phyloP scores from a whole-genome alignment of 2,329 filamentous ascomycete species.

The Xylaria sp. region DNA sequence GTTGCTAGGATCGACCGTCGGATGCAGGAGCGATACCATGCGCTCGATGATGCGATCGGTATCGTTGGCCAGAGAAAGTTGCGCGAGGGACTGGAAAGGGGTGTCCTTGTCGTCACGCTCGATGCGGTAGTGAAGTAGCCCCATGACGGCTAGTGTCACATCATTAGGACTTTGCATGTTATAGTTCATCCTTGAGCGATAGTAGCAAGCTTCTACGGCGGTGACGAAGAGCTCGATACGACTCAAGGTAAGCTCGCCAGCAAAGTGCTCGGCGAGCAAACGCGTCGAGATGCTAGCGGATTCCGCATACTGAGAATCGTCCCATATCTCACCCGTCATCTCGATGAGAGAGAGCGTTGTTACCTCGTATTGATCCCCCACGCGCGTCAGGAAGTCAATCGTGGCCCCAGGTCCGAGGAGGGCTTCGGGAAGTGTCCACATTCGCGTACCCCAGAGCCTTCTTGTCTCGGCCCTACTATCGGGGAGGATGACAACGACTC shows the following conservation, averaged over 20 bases:
- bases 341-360: slow-evolving; percentile 30
- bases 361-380: slow-evolving; percentile 1
- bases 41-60: slow-evolving; percentile 41
- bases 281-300: slow-evolving; percentile 27
- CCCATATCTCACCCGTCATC: slow-evolving; percentile 35
- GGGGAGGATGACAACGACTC: slow-evolving; percentile 31
- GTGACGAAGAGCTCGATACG: slow-evolving; percentile 37
- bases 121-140: slow-evolving; percentile 38
- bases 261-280: slow-evolving; percentile 40
- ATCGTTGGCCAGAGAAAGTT: slow-evolving; percentile 42
- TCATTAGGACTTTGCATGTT: slow-evolving; percentile 32
- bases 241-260: slow-evolving; percentile 34
- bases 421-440: slow-evolving; percentile 38
- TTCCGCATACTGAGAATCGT: slow-evolving; percentile 21
- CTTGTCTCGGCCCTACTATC: slow-evolving; percentile 24
- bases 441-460: slow-evolving; percentile 31
- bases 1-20: slow-evolving; percentile 9
- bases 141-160: slow-evolving; percentile 43
- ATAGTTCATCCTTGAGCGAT: slow-evolving; percentile 14
- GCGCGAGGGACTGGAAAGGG: slow-evolving; percentile 40
- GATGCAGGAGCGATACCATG: slow-evolving; percentile 36
- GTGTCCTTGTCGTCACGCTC: slow-evolving; percentile 33
- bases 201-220: slow-evolving; percentile 35
- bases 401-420: slow-evolving; percentile 28
- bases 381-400: slow-evolving; percentile 25